Base-by-base conservation (phyloP, 768 basidiomycete genomes). In the Agrocybe pediades region DNA sequence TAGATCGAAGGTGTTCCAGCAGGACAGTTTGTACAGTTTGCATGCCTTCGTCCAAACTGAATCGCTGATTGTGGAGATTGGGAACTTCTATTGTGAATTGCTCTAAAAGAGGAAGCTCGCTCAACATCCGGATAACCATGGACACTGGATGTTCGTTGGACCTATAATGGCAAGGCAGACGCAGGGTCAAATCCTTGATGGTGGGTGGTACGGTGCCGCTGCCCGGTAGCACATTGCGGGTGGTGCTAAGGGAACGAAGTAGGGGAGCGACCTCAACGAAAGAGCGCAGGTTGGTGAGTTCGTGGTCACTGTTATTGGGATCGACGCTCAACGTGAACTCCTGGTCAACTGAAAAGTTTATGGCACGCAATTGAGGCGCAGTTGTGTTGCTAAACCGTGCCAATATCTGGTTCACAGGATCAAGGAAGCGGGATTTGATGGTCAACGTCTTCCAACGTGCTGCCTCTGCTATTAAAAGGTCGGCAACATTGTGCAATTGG, bases 381-480 rank as follows among this genome's bases (percentile, higher is more conserved):
- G 71, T 57, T 26, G 58, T 53, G 42, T 56, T 65, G 62, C 78
- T 80, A 9, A 65, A 59, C 21, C 63, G 58, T 21, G 84, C 53
- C 41, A 82, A n/a, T n/a, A n/a, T 60, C 46, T 63, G 60, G 56
- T 76, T 74, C 23, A 75, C 69, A 41, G 76, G 73, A 15, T 56
- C 54, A n/a, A 75, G 53, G 36, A 70, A 64, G 7, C 62, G 62
- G 9, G 79, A 71, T 24, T 69, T 70, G 49, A 86, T 59, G 24
- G 57, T 68, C 36, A 85, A 60, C 24, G 63, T 71, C 53, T 62
- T 66, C 85, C 81, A 85, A 42, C 77, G 76, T 8, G 64, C 43
- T 6, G 69, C 64, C 45, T 68, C 75, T 19, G 64, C 58, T 36
- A 73, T 54, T 43, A 87, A 68, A 8, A 81, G 41, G 9, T 63